Percentiles rank a stretch among this genome's conserved stretches.
phyloP scores from a whole-genome alignment of 148 eudicot species.

The Tetragonia tetragonoides region DNA sequence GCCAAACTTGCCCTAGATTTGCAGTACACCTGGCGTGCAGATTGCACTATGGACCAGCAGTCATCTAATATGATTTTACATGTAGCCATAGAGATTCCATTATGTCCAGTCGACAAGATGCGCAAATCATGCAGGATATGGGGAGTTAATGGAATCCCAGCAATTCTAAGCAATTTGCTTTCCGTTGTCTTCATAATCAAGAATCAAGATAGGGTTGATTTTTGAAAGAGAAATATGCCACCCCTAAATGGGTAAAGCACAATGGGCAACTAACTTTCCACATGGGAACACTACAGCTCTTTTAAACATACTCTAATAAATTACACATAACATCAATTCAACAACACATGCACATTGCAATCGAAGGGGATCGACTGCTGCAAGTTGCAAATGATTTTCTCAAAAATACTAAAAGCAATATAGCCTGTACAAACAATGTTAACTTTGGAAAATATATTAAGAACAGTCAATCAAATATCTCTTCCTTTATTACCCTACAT shows the following conservation, averaged over 20 bases:
- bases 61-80: too few relatives aligned
- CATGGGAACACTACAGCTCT: neutral
- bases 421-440: too few relatives aligned
- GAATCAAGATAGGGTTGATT: neutral
- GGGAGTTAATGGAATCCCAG: neutral
- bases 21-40: neutral
- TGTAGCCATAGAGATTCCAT: neutral
- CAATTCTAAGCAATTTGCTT: neutral
- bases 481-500: too few relatives aligned
- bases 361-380: neutral
- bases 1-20: too few relatives aligned
- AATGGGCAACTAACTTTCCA: neutral
- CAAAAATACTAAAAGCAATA: too few relatives aligned
- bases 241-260: neutral
- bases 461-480: too few relatives aligned
- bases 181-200: neutral
- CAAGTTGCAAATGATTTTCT: neutral
- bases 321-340: neutral
- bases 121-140: neutral
- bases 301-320: neutral
- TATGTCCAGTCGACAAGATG: neutral
- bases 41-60: neutral
- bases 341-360: neutral
- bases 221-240: neutral
- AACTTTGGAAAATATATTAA: too few relatives aligned